Evolutionary conservation across 805 yeast genomes (phyloP), one percentile per base, ranked within the genome.

Genomic region (Zygosaccharomyces bailii): DNA sequence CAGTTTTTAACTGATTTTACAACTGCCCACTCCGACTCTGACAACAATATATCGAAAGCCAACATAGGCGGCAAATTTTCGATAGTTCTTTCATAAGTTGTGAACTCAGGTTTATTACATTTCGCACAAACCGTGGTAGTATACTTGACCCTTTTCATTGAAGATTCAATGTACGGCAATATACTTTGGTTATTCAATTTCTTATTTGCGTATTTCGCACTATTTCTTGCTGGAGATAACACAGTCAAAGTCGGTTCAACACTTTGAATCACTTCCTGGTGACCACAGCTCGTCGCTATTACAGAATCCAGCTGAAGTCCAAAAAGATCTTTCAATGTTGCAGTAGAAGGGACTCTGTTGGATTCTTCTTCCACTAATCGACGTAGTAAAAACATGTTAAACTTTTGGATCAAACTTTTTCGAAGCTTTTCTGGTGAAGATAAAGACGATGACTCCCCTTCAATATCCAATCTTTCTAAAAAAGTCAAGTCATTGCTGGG

Each of bases 51-150:
- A 52, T 85, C 85, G 38, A 86, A 63, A 2, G 82, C 72, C 24
- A 88, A 59, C 8, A 86, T 70, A 1, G 84, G 80, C 0, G 96
- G 89, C 21, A 83, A 65, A 34, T 70, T 71, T n/a, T 70, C 67
- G 1, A 83, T 73, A 1, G 71, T 66, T 42, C 74, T 71, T 20
- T 72, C 69, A 3, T 78, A 73, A 50, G 82, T 84, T 27, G 84
- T 68, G 3, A 71, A 61, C 48, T 79, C 90, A 44, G 66, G 70
- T 33, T 67, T 66, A 5, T 70, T 67, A 53, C 84, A 79, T 25
- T 67, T 68, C 18, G 74, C 76, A 57, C 85, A 81, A 54, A 70
- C 66, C 18, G 79, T 74, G 11, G 76, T 72, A 4, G 75, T 71
- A 27, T 77, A 75, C 20, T 70, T 68, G 23, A 60, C 55, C 49